These are phyloP conservation scores for Daphne laureola DNA, from an alignment of 441 rosid species.

Conservation along the genomic window DNA sequence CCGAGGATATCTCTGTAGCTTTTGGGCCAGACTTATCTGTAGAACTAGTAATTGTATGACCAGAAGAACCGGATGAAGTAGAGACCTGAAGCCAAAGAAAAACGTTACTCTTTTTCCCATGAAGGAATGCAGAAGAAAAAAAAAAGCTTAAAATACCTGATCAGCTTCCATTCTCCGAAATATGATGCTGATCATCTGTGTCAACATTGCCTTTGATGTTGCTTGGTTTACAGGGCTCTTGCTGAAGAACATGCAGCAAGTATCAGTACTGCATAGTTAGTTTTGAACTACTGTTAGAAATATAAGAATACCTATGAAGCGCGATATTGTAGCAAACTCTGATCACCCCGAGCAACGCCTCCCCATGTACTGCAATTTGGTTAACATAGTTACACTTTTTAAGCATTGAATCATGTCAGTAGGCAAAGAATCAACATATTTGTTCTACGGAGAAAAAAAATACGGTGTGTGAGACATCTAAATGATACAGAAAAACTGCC, in stretches of 20 bases:
- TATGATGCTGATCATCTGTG: constrained; percentile 94
- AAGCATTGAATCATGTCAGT: too few species aligned
- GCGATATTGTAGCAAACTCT: constrained; percentile 97
- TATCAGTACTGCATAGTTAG: constrained; percentile 22
- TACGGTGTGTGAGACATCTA: too few species aligned
- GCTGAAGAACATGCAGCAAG: constrained; percentile 47
- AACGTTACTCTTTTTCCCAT: not conserved
- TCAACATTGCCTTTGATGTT: constrained; percentile 98
- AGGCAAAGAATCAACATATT: too few species aligned
- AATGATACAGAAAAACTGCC: too few species aligned
- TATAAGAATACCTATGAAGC: constrained; percentile 67
- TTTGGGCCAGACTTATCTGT: constrained; percentile 38
- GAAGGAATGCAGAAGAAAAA: constrained; percentile 14
- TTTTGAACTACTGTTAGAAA: constrained; percentile 9
- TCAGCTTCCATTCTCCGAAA: constrained; percentile 97
- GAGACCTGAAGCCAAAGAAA: constrained; percentile 37
- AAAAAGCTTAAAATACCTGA: constrained; percentile 44
- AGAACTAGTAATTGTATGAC: constrained; percentile 42
- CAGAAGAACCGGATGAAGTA: constrained; percentile 41
- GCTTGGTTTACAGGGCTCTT: constrained; percentile 99
- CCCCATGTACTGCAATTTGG: constrained; percentile 80
- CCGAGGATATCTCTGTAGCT: constrained; percentile 43
- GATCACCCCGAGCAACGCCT: constrained; percentile 93
- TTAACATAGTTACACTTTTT: too few species aligned
- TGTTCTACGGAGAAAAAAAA: too few species aligned